Evolutionary conservation across 192 early-diverging fungal species (phyloP), one percentile per base, ranked within the genome.

Genomic region (Thamnidium elegans): DNA sequence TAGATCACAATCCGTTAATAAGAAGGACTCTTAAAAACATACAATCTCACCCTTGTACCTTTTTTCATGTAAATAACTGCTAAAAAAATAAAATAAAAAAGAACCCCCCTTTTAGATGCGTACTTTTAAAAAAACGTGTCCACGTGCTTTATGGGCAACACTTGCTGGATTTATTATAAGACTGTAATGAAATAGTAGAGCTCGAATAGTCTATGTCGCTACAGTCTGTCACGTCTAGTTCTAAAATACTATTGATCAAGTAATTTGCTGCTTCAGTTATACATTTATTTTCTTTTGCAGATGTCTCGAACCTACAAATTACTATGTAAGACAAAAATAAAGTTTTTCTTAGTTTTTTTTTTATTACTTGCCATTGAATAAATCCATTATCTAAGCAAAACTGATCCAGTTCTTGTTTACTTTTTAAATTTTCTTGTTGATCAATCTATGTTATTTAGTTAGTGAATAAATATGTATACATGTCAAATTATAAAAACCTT

Each of bases 261-360:
- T 8, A 55, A n/a, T 55, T 10, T 2, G 72, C 73, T 8, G 83
- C 83, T 47, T 82, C 79, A 14, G 81, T 76, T 65, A 85, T 76
- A 31, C 83, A 83, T 58, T 50, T 76, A 51, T 82, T 81, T 20
- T 83, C 79, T 51, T 85, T 85, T 36, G 83, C 83, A 8, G 83
- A 85, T 23, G 83, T 85, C 11, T 70, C 72, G 60, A 80, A 85
- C 79, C 79, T 81, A 39, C 10, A 26, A 26, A 26, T 26, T 26
- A 26, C 3, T 2, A 26, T 26, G 26, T 26, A 26, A 26, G 26
- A 26, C 26, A 26, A 26, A 26, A 26, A 26, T 26, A 26, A 26
- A 26, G 26, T 26, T 26, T 26, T 26, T 26, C 11, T 17, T 9
- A 23, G 20, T 36, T 30, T 0, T 58, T 10, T n/a, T 20, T 13